Evolutionary conservation across 148 eudicot species (phyloP), one percentile per base, ranked within the genome.

Genomic region (Chenopodium quinoa): DNA sequence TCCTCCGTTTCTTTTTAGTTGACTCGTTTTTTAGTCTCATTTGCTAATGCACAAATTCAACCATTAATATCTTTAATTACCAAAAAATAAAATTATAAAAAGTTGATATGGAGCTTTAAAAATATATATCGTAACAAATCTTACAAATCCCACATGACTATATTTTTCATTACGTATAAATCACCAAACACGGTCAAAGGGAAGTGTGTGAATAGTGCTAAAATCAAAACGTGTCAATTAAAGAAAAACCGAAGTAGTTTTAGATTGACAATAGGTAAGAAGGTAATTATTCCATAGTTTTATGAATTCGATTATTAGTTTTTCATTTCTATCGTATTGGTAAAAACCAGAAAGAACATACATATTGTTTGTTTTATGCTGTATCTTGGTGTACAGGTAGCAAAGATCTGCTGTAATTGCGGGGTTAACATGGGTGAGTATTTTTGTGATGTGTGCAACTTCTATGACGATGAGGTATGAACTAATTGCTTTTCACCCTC

Each of bases 371-470:
- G 20, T 72, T 7, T 4, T 58, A 25, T 34, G 37, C 60, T 80
- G 6, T 56, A 1, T 52, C 4, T 31, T 20, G 46, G 29, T 75
- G 56, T 52, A 68, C 79, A 94, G 98, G 96, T 89, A 75, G 88
- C 94, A 46, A 88, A 89, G 62, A 79, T 91, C 44, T 94, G 98
- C 83, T 82, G 89, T 23, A 86, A 80, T 29, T 94, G 98, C 17
- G 93, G 91, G 14, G 88, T 94, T 73, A 91, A 89, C 79, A 90
- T 94, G 91, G 96, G 98, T 58, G 96, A 91, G 79, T 94, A 94
- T 81, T 94, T 92, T 77, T 94, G 98, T 79, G 81, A 81, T 10
- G 90, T 90, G 80, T 94, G 98, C 93, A 90, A 79, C 77, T 94
- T 94, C 81, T 94, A 89, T 47, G 98, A 94, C 74, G 98, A 94